Percentiles rank a stretch among this genome's conserved stretches.
Conservation (phyloP, 441 rosid genomes). For the Francoa sonchifolia region DNA sequence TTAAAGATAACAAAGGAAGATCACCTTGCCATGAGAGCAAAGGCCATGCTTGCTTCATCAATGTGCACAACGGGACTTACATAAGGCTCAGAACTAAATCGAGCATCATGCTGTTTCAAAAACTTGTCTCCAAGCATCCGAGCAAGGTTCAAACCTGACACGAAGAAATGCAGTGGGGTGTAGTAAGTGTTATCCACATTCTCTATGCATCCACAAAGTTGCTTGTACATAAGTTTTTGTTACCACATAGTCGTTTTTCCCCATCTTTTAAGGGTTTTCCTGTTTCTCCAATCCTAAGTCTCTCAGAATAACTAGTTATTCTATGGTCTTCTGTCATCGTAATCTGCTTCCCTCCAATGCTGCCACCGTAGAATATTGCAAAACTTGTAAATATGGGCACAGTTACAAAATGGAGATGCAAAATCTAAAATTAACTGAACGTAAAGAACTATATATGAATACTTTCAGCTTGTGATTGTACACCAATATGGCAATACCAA, state of each 20-base stretch:
- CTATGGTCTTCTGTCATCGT: constrained; percentile 93
- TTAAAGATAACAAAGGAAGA: constrained; percentile 2
- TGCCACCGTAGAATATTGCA: constrained; percentile 25
- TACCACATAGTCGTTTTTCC: constrained; percentile 76
- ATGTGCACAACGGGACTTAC: constrained; percentile 62
- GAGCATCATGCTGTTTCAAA: constrained; percentile 75
- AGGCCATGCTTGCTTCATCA: constrained; percentile 36
- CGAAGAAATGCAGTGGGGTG: not conserved
- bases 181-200: not conserved
- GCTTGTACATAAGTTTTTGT: constrained; percentile 6
- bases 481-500: no score
- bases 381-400: constrained; percentile 16
- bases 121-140: constrained; percentile 98
- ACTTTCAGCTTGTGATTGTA: no score
- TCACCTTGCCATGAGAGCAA: constrained; percentile 84
- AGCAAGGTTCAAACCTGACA: constrained; percentile 78
- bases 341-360: constrained; percentile 59
- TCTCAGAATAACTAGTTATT: constrained; percentile 57
- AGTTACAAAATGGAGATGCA: constrained; percentile 1
- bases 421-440: not conserved
- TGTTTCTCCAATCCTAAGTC: constrained; percentile 44
- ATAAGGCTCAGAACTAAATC: constrained; percentile 80
- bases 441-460: constrained; percentile 5
- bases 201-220: not conserved
- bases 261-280: constrained; percentile 80